phyloP scores from a whole-genome alignment of 345 rosid species.

The Boechera retrofracta region DNA sequence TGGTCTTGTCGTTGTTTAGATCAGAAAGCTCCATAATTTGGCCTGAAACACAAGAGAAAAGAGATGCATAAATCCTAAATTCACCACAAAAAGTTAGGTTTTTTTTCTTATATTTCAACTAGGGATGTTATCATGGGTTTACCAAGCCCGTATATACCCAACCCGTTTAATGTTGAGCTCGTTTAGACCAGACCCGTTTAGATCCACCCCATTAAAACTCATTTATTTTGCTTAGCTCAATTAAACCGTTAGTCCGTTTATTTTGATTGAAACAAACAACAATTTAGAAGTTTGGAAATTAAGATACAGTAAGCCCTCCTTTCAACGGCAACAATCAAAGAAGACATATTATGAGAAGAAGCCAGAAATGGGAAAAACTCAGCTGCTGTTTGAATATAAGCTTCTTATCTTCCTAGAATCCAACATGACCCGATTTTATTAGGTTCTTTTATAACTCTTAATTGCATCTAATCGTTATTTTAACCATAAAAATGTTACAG shows the following conservation, averaged over 20 bases:
- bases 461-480: slow-evolving; percentile 2
- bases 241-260: too few species aligned
- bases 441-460: background rate
- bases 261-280: too few species aligned
- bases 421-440: slow-evolving; percentile 43
- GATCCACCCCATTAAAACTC: too few species aligned
- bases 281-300: too few species aligned
- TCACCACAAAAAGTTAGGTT: background rate
- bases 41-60: background rate
- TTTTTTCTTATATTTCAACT: background rate
- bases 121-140: too few species aligned
- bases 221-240: too few species aligned
- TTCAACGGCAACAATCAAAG: slow-evolving; percentile 46
- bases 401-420: slow-evolving; percentile 48
- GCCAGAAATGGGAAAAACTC: slow-evolving; percentile 49
- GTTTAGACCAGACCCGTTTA: too few species aligned
- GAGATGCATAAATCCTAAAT: background rate
- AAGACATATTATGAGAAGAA: slow-evolving; percentile 45
- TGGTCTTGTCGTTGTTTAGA: background rate
- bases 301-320: slow-evolving; percentile 47
- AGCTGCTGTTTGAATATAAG: slow-evolving; percentile 57
- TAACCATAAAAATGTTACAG: background rate
- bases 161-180: too few species aligned
- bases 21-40: slow-evolving; percentile 40
- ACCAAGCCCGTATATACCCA: too few species aligned